Evolutionary conservation across 2,329 filamentous ascomycete species (phyloP).

Genomic region (Lecanicillium sp.): DNA sequence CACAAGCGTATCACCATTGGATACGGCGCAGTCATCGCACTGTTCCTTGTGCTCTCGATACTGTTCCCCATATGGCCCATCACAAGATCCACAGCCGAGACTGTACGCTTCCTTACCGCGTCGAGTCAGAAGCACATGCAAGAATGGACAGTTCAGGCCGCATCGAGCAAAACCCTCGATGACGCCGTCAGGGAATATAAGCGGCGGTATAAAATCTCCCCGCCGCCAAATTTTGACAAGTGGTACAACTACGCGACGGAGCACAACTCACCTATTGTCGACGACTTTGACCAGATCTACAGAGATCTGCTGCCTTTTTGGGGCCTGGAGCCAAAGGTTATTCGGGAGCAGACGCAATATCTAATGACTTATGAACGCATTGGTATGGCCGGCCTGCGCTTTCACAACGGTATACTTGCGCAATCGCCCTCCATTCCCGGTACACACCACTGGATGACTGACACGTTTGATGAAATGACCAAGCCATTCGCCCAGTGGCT

Average conservation of each 20-base stretch:
- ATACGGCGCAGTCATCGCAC: neutral
- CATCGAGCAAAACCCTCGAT: conserved; percentile 13
- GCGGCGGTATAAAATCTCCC: conserved; percentile 48
- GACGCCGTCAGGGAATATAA: conserved; percentile 34
- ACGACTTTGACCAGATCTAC: conserved; percentile 71
- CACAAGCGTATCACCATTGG: neutral
- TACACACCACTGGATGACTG: conserved; percentile 27
- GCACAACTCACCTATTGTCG: conserved; percentile 56
- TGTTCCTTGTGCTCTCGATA: conserved; percentile 1
- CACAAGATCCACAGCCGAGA: neutral
- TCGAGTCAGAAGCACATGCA: conserved; percentile 6
- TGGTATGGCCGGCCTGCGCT: conserved; percentile 37
- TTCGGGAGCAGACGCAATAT: conserved; percentile 44
- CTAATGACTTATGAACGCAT: conserved; percentile 22
- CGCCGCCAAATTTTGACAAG: conserved; percentile 69
- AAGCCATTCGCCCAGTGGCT: conserved; percentile 58
- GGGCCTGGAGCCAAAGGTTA: conserved; percentile 57
- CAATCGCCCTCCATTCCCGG: conserved; percentile 23
- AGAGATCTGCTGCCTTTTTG: conserved; percentile 69
- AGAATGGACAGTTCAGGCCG: conserved; percentile 14
- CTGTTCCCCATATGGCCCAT: conserved; percentile 6
- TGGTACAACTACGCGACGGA: conserved; percentile 69
- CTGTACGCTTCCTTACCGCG: conserved; percentile 11
- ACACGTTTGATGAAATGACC: conserved; percentile 52
- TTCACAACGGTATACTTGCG: conserved; percentile 53